These are phyloP conservation scores for Hsuehochloa calcarea DNA, from an alignment of 176 grass and related monocot genomes.

Conservation along the genomic window DNA sequence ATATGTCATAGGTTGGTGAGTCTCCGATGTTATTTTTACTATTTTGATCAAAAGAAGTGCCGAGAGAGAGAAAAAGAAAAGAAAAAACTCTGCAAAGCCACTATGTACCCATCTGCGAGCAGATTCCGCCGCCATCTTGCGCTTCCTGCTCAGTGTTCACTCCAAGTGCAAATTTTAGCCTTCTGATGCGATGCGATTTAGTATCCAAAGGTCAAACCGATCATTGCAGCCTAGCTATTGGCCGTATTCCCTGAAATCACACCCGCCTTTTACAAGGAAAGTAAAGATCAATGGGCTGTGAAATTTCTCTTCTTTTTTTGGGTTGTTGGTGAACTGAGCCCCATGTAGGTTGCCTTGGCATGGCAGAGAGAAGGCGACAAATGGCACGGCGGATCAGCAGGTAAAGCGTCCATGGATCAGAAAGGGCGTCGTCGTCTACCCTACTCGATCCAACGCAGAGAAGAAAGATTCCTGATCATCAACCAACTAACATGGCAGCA, in stretches of 20 bases:
- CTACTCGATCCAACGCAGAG: neutral
- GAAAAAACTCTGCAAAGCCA: neutral
- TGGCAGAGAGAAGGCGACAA: slow-evolving; percentile 12
- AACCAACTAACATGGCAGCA: slow-evolving; percentile 21
- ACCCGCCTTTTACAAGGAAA: neutral
- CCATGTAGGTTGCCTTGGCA: neutral
- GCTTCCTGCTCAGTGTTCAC: neutral
- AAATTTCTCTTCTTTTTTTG: neutral
- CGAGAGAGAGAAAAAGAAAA: too few relatives aligned
- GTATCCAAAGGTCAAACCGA: neutral
- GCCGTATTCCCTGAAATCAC: neutral
- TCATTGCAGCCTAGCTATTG: neutral
- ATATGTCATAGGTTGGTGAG: fast-evolving
- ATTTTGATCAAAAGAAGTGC: too few relatives aligned
- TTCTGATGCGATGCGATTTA: neutral
- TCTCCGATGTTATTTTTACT: too few relatives aligned
- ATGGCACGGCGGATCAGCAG: neutral
- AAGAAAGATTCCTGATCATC: slow-evolving; percentile 21
- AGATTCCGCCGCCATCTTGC: neutral
- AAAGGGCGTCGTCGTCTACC: neutral
- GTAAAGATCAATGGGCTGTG: neutral
- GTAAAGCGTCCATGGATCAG: neutral
- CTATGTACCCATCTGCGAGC: neutral
- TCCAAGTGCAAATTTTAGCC: neutral
- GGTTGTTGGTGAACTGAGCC: neutral